phyloP scores from a whole-genome alignment of 352 stramenopile species.

The Phytopythium kandeliae region DNA sequence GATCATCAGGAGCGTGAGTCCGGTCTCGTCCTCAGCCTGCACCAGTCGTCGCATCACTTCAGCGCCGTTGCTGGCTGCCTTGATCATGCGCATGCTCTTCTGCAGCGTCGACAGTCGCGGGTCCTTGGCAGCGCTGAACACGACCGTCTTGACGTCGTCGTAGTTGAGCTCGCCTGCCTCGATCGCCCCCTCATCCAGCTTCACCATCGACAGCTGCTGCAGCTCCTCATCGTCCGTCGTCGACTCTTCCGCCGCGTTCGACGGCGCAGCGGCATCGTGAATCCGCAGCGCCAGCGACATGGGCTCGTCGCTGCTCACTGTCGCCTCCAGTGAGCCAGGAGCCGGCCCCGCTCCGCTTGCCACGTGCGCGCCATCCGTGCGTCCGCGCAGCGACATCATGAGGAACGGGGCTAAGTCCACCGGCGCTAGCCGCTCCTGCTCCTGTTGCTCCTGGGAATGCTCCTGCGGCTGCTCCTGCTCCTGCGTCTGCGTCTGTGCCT shows the following conservation, averaged over 20 bases:
- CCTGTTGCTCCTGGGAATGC: background rate
- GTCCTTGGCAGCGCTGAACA: constrained; percentile 59
- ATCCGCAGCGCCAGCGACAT: constrained; percentile 21
- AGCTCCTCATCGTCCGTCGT: constrained; percentile 78
- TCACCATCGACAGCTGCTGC: constrained; percentile 59
- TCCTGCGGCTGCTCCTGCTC: constrained; percentile 10
- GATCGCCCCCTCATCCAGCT: constrained; percentile 32
- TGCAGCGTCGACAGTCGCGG: constrained; percentile 42
- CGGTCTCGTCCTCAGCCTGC: constrained; percentile 65
- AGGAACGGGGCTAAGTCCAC: constrained; percentile 34
- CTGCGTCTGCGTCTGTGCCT: no score
- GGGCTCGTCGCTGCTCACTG: constrained; percentile 19
- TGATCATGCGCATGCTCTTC: constrained; percentile 55
- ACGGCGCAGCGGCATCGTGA: background rate
- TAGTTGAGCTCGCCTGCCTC: constrained; percentile 42
- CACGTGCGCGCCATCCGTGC: constrained; percentile 8
- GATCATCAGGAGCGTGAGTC: constrained; percentile 81
- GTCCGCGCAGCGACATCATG: constrained; percentile 13
- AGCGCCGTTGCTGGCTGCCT: constrained; percentile 35
- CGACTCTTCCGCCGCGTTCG: constrained; percentile 48
- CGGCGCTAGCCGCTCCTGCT: background rate
- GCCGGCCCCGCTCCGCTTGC: constrained; percentile 10
- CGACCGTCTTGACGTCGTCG: constrained; percentile 47
- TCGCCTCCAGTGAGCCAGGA: constrained; percentile 17
- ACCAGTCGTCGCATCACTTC: constrained; percentile 49